A percentile compares a stretch with the other conserved stretches of the same genome.
phyloP scores from a whole-genome alignment of 2,329 filamentous ascomycete genomes.

The Malbranchea cinnamomea region DNA sequence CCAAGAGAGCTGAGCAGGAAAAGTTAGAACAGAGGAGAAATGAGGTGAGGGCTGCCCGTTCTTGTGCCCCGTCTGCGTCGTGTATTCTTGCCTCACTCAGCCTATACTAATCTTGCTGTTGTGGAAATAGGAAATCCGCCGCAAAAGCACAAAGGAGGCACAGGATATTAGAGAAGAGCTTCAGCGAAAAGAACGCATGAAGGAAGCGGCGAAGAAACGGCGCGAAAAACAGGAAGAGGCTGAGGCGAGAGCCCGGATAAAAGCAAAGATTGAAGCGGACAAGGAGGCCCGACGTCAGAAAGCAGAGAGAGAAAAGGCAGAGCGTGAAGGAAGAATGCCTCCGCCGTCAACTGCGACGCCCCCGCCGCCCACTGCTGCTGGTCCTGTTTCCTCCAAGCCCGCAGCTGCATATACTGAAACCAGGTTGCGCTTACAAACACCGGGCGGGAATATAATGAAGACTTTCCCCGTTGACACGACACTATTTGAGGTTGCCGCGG shows the following conservation, averaged over 20 bases:
- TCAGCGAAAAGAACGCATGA: constrained; percentile 74
- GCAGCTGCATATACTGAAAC: constrained; percentile 64
- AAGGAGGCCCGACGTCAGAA: constrained; percentile 79
- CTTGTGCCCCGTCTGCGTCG: not conserved
- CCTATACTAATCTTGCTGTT: not conserved
- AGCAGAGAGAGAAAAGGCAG: constrained; percentile 71
- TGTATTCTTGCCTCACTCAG: not conserved
- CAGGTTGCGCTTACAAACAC: constrained; percentile 65
- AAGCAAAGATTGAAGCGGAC: constrained; percentile 87
- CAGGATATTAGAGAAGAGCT: constrained; percentile 87
- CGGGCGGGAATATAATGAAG: constrained; percentile 65
- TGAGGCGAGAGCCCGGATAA: constrained; percentile 75
- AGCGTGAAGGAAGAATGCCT: constrained; percentile 57
- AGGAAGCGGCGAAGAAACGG: constrained; percentile 74
- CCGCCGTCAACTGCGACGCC: constrained; percentile 33
- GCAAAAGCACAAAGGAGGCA: constrained; percentile 76
- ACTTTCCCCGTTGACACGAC: constrained; percentile 81
- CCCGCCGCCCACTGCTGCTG: constrained; percentile 29
- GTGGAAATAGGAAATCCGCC: constrained; percentile 44
- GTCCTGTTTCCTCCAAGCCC: constrained; percentile 40
- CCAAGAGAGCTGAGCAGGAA: constrained; percentile 9
- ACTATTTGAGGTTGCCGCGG: constrained; percentile 76
- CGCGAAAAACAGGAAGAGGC: constrained; percentile 75
- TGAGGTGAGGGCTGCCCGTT: no score
- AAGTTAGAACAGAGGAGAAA: constrained; percentile 12